These are phyloP conservation scores for Thinopyrum elongatum DNA, from an alignment of 176 grass and related monocot genomes.

Conservation along the genomic window DNA sequence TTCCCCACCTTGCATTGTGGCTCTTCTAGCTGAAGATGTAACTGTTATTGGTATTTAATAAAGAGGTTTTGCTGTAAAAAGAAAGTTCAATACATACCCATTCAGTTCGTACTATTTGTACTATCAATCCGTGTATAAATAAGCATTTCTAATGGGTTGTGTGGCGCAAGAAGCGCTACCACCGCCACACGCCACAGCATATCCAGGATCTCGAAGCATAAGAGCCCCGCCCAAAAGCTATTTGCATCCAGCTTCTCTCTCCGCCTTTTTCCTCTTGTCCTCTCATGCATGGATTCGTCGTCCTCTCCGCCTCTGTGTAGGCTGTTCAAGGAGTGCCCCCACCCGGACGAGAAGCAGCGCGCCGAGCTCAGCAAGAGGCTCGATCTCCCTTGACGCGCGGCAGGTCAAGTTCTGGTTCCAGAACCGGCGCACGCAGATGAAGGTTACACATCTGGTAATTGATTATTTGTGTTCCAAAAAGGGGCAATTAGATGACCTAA, in stretches of 20 bases:
- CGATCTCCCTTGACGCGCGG: conserved; percentile 69
- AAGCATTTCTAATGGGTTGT: too few species aligned
- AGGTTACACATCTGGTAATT: conserved; percentile 18
- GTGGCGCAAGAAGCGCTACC: conserved; percentile 74
- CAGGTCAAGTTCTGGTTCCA: conserved; percentile 99
- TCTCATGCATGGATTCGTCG: conserved; percentile 40
- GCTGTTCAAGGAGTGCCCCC: conserved; percentile 98
- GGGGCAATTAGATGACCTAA: too few species aligned
- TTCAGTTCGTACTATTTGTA: too few species aligned
- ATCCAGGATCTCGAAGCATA: conserved; percentile 97
- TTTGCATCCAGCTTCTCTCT: not conserved
- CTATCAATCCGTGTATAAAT: too few species aligned
- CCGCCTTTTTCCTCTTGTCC: conserved; percentile 7
- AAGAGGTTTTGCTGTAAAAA: too few species aligned
- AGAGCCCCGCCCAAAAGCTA: not conserved
- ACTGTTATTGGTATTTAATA: too few species aligned
- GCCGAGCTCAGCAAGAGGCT: conserved; percentile 79
- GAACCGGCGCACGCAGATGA: conserved; percentile 95
- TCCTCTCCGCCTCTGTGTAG: conserved; percentile 16
- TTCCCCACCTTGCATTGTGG: too few species aligned
- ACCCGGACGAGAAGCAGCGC: conserved; percentile 94
- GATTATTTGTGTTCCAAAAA: too few species aligned
- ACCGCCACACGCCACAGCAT: conserved; percentile 95
- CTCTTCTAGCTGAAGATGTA: too few species aligned
- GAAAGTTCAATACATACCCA: too few species aligned